Percentiles rank a stretch among this genome's conserved stretches.
Conservation (phyloP, 2,329 filamentous ascomycete species). For the Eutypa lata region DNA sequence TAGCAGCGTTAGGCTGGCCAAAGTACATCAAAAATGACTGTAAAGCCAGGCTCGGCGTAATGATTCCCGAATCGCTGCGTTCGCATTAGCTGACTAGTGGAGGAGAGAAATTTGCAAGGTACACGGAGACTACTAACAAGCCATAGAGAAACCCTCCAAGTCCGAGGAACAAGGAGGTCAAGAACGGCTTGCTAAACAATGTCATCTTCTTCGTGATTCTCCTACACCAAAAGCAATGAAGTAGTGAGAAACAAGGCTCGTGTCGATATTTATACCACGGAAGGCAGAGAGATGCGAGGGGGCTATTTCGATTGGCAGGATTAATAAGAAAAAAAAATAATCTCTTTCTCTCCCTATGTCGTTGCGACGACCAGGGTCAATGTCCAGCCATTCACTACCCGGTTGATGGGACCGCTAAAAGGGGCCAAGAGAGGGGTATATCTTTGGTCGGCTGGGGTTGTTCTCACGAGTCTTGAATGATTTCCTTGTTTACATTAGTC, state of each 20-base stretch:
- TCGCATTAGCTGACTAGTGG: slow-evolving; percentile 1
- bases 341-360: neutral
- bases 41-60: slow-evolving; percentile 37
- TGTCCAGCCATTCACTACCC: neutral
- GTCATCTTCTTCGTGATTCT: slow-evolving; percentile 9
- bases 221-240: neutral
- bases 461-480: neutral
- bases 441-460: neutral
- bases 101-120: neutral
- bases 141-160: slow-evolving; percentile 40
- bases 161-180: slow-evolving; percentile 36
- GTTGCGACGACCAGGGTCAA: neutral
- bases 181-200: slow-evolving; percentile 36
- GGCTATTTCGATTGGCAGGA: neutral
- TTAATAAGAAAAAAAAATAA: neutral
- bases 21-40: slow-evolving; percentile 34
- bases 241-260: neutral
- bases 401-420: neutral
- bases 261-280: neutral
- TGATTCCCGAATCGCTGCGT: slow-evolving; percentile 39
- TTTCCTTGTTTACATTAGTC: neutral
- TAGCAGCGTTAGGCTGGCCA: slow-evolving; percentile 29
- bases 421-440: neutral
- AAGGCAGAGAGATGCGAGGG: neutral
- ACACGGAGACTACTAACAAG: slow-evolving; percentile 12